A percentile compares a stretch with the other conserved stretches of the same genome.
Conservation (phyloP, 1,139 yeast genomes). For the Kluyveromyces marxianus region DNA sequence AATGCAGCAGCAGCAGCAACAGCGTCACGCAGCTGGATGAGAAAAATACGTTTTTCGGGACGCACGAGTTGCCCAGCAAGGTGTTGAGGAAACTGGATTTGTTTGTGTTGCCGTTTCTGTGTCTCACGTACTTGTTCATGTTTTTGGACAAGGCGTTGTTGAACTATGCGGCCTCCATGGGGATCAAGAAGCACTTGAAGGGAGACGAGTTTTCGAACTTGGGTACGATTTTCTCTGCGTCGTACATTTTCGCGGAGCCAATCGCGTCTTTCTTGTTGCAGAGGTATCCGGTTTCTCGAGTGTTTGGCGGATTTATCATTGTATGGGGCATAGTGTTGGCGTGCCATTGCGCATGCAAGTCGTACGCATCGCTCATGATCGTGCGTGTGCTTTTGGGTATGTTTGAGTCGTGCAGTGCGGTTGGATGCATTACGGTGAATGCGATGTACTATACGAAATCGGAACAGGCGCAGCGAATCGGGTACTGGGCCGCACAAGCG, state of each 20-base stretch:
- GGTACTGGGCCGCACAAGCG: conserved; percentile 37
- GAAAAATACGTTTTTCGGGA: conserved; percentile 17
- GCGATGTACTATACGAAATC: conserved; percentile 47
- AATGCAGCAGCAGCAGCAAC: no score
- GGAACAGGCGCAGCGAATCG: conserved; percentile 47
- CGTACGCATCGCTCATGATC: conserved; percentile 43
- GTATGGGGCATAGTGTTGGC: conserved; percentile 47
- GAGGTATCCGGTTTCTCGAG: conserved; percentile 47
- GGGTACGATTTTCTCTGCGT: conserved; percentile 50
- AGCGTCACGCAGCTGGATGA: not conserved
- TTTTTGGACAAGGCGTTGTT: conserved; percentile 44
- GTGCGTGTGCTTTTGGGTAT: conserved; percentile 47
- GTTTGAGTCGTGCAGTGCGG: conserved; percentile 50
- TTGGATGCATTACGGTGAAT: conserved; percentile 51
- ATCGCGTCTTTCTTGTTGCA: conserved; percentile 47
- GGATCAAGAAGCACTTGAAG: conserved; percentile 38
- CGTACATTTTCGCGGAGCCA: conserved; percentile 49
- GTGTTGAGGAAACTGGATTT: conserved; percentile 37
- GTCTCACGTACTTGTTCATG: conserved; percentile 42
- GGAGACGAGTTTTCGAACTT: conserved; percentile 44
- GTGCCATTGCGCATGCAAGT: conserved; percentile 42
- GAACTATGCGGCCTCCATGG: conserved; percentile 45
- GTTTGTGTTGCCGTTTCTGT: conserved; percentile 39
- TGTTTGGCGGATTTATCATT: conserved; percentile 38
- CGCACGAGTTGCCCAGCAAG: conserved; percentile 20